phyloP scores from a whole-genome alignment of 1,284 basidiomycete genomes.

The Naganishia sp. region DNA sequence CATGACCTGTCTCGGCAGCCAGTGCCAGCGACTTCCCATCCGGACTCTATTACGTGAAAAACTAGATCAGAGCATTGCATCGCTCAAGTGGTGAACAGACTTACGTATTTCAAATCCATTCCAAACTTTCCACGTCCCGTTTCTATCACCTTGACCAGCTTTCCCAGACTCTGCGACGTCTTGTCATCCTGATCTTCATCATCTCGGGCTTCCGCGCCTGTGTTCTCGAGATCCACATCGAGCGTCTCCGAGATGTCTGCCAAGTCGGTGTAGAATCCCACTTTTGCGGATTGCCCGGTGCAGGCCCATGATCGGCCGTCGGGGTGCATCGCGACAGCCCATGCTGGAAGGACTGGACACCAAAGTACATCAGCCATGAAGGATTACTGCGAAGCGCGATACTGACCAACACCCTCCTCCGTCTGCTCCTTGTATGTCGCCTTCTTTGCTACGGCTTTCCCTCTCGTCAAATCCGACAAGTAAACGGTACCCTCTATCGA shows the following conservation, averaged over 20 bases:
- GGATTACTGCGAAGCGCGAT: background rate
- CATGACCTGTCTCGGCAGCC: constrained; percentile 75
- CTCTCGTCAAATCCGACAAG: constrained; percentile 67
- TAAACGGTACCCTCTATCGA: constrained; percentile 76
- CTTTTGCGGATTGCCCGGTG: constrained; percentile 71
- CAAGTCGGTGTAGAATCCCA: constrained; percentile 51
- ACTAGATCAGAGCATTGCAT: constrained; percentile 76
- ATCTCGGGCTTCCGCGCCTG: constrained; percentile 58
- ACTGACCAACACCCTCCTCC: constrained; percentile 68
- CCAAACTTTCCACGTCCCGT: constrained; percentile 77
- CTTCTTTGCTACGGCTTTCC: constrained; percentile 62
- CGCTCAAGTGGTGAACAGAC: constrained; percentile 46
- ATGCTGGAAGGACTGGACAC: constrained; percentile 59
- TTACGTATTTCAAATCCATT: constrained; percentile 73
- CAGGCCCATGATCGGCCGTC: constrained; percentile 69
- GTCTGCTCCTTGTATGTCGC: constrained; percentile 67
- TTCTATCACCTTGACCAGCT: constrained; percentile 54
- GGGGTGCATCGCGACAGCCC: constrained; percentile 77
- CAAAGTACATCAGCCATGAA: background rate
- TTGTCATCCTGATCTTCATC: constrained; percentile 53
- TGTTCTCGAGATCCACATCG: constrained; percentile 59
- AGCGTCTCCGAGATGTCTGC: constrained; percentile 20
- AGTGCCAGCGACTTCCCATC: constrained; percentile 76
- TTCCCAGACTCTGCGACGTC: constrained; percentile 52
- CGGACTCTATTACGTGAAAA: constrained; percentile 64